Evolutionary conservation across 306 rosid species (phyloP).

Genomic region (Prosopis cineraria): DNA sequence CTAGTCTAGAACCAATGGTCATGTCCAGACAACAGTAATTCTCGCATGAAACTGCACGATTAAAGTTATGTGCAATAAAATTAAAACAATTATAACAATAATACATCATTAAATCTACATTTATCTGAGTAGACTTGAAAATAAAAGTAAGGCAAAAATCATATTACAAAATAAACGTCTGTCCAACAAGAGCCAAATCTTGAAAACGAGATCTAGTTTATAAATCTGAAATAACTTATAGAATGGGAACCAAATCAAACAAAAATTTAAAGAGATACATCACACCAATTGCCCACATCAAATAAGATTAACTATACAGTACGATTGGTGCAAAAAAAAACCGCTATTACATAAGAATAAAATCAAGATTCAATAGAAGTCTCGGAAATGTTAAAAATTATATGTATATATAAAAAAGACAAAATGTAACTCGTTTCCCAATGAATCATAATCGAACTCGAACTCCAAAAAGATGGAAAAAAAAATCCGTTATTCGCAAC

Average conservation of each 20-base stretch:
- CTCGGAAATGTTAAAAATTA: no score
- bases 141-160: not conserved
- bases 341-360: not conserved
- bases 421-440: not conserved
- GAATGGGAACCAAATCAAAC: constrained; percentile 1
- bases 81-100: not conserved
- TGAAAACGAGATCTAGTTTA: not conserved
- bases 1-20: not conserved
- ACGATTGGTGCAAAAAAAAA: not conserved
- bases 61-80: not conserved
- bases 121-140: not conserved
- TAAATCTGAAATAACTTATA: not conserved
- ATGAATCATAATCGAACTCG: not conserved
- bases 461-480: not conserved
- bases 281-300: not conserved
- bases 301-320: not conserved
- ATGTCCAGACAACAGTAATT: not conserved
- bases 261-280: not conserved
- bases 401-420: not conserved
- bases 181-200: not conserved
- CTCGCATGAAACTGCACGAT: not conserved
- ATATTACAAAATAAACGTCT: not conserved
- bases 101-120: not conserved
- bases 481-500: not conserved
- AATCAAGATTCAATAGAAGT: not conserved